Evolutionary conservation across 2,329 filamentous ascomycete species (phyloP).

Genomic region (Tolypocladium inflatum): DNA sequence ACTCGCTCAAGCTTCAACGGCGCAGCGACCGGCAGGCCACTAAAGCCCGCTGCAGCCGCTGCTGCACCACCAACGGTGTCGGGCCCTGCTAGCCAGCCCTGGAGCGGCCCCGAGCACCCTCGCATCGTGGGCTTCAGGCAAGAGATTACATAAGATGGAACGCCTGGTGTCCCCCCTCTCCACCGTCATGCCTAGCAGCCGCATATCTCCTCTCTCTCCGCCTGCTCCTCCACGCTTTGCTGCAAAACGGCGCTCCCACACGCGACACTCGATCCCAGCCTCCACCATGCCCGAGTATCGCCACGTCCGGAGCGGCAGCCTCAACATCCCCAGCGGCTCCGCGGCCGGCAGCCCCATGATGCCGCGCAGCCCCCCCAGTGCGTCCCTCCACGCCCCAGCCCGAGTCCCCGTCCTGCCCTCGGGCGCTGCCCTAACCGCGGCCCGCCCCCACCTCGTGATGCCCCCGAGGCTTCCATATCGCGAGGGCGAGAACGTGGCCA

Average conservation of each 20-base stretch:
- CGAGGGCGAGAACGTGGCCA: not conserved
- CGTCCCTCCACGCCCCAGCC: constrained; percentile 16
- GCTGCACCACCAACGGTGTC: not conserved
- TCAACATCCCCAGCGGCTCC: constrained; percentile 35
- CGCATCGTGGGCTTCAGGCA: not conserved
- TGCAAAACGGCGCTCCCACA: not conserved
- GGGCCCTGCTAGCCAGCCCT: not conserved
- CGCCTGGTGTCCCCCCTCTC: not conserved
- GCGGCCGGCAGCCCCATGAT: constrained; percentile 16
- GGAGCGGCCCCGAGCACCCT: not conserved
- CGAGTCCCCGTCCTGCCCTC: not conserved
- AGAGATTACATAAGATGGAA: not conserved
- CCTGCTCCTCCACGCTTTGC: not conserved
- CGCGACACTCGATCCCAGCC: constrained; percentile 3
- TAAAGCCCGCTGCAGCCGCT: not conserved
- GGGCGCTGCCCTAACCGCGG: not conserved
- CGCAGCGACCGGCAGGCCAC: not conserved
- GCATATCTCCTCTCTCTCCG: not conserved
- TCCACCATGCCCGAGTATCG: constrained; percentile 40
- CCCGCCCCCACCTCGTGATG: not conserved
- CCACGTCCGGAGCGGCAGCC: constrained; percentile 48
- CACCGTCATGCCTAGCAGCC: not conserved
- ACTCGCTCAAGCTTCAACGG: not conserved
- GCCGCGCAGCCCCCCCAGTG: constrained; percentile 54
- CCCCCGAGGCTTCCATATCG: not conserved